Base-by-base conservation (phyloP, 129 eudicot genomes). In the Flaveria sonorensis region DNA sequence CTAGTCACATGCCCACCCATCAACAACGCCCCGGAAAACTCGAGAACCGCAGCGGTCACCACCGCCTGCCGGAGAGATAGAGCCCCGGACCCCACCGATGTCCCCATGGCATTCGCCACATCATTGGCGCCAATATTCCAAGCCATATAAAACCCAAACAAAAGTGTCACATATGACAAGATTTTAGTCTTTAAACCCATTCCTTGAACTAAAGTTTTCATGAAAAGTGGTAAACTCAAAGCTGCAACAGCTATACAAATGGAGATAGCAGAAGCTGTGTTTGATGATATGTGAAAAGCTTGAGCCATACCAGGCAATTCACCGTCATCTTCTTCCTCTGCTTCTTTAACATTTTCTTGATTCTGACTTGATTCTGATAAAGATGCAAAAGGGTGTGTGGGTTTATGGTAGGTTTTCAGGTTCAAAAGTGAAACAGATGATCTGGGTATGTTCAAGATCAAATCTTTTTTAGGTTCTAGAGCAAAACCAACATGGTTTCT, bases 91-190 rank as follows among this genome's bases (percentile, higher is more conserved):
- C 98, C 98, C 68, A 94, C 96, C 46, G 97, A 94, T 12, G 98
- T 94, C 80, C 98, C 97, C 97, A 94, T 89, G 63, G 98, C 98
- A 82, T 91, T 94, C 3, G 98, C 97, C 86, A 94, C 98, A 69
- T 91, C 98, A 62, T 94, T 94, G 4, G 98, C 98, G 30, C 98
- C 98, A 70, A 91, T 94, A 55, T 94, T 94, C 98, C 98, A 91
- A 72, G 97, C 98, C 98, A 94, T 94, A 73, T 86, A 94, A 53
- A 94, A 91, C 77, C 98, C 98, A 18, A 89, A 87, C 79, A 94
- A 77, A 51, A 94, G 84, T 7, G 97, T 91, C 1, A 78, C 90
- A 79, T 94, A 94, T 0, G 98, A 89, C 74, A 91, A 73, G 30
- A 88, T 24, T 65, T 81, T 87, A 6, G 86, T 87, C 96, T 91